These are phyloP conservation scores for Ogataea zsoltii DNA, from an alignment of 805 yeast species.

Conservation along the genomic window DNA sequence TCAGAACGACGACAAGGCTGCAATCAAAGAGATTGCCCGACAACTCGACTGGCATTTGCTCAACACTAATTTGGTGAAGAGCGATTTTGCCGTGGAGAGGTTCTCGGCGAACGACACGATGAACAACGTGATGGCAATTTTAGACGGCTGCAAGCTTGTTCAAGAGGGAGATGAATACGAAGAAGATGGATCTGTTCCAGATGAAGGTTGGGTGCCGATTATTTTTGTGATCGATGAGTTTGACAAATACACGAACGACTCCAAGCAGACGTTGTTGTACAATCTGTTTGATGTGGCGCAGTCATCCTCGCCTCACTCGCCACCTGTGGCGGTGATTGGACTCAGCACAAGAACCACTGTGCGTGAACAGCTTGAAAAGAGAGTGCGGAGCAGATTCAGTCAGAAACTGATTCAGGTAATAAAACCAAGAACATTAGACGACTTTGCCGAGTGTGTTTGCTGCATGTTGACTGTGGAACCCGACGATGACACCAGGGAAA, in stretches of 20 bases:
- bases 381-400: constrained; percentile 88
- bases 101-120: constrained; percentile 53
- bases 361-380: constrained; percentile 80
- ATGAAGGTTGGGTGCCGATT: constrained; percentile 49
- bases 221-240: constrained; percentile 83
- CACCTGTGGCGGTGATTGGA: constrained; percentile 83
- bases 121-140: constrained; percentile 52
- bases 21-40: constrained; percentile 81
- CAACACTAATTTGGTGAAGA: constrained; percentile 15
- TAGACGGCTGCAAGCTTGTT: constrained; percentile 41
- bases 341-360: constrained; percentile 72
- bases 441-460: constrained; percentile 50
- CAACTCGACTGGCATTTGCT: constrained; percentile 59
- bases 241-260: constrained; percentile 70
- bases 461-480: constrained; percentile 13
- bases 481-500: constrained; percentile 25
- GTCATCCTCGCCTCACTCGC: constrained; percentile 36
- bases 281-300: constrained; percentile 88
- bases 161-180: constrained; percentile 11
- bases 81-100: constrained; percentile 16
- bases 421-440: constrained; percentile 47
- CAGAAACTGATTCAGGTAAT: constrained; percentile 69
- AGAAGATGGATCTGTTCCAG: constrained; percentile 11
- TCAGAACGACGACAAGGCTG: constrained; percentile 74
- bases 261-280: constrained; percentile 81